Conservation (phyloP, 495 filamentous ascomycete genomes). For the Neurospora sp. region DNA sequence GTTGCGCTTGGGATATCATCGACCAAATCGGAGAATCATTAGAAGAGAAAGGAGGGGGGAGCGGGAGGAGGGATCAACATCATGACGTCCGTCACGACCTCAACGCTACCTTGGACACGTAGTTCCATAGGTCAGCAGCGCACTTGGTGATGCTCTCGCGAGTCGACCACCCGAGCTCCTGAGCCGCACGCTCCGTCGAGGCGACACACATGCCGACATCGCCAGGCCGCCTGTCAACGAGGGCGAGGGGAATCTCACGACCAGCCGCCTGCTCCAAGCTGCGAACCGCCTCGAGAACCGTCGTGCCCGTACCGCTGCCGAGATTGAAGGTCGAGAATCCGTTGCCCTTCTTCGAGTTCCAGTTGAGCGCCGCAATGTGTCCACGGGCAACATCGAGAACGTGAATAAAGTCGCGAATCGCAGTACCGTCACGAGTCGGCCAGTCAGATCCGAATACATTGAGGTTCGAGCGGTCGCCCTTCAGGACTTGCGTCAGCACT, state of each 20-base stretch:
- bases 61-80: background rate
- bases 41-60: background rate
- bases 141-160: slow-evolving; percentile 14
- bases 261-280: slow-evolving; percentile 21
- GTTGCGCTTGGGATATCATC: background rate
- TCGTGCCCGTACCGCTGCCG: slow-evolving; percentile 42
- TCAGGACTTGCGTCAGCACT: slow-evolving; percentile 49
- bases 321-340: slow-evolving; percentile 46
- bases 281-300: slow-evolving; percentile 41
- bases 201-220: slow-evolving; percentile 22
- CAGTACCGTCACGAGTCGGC: slow-evolving; percentile 59
- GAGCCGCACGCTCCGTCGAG: slow-evolving; percentile 13
- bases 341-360: slow-evolving; percentile 13
- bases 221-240: slow-evolving; percentile 12
- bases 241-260: slow-evolving; percentile 10
- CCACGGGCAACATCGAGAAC: slow-evolving; percentile 55
- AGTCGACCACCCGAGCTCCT: slow-evolving; percentile 21
- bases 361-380: slow-evolving; percentile 47
- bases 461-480: slow-evolving; percentile 41
- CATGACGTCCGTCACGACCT: background rate
- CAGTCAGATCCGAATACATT: slow-evolving; percentile 55
- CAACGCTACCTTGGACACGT: slow-evolving; percentile 5
- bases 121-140: slow-evolving; percentile 21
- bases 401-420: slow-evolving; percentile 63
- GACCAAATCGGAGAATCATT: background rate